These are phyloP conservation scores for Rosa persica DNA, from an alignment of 306 rosid species.

Conservation along the genomic window DNA sequence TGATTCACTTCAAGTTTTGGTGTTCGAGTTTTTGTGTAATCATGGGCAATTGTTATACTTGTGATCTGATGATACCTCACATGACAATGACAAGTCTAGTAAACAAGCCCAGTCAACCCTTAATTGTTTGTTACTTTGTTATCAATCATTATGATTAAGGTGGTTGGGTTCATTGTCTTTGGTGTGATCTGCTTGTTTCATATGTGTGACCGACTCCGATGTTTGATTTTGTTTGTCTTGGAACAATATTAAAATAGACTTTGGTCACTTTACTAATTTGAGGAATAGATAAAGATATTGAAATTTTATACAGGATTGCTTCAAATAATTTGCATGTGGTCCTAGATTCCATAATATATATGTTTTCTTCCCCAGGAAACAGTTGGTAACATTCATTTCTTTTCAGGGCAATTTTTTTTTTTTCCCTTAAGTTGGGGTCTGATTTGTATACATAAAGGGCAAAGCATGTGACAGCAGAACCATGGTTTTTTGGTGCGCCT, in stretches of 20 bases:
- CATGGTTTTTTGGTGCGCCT: background rate
- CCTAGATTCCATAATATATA: background rate
- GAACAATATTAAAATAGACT: background rate
- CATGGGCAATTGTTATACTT: background rate
- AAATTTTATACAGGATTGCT: background rate
- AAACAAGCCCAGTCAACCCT: background rate
- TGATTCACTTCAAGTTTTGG: background rate
- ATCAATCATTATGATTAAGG: background rate
- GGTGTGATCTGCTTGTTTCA: slow-evolving; percentile 1
- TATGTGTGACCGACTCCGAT: background rate
- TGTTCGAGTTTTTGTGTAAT: background rate
- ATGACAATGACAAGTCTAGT: background rate
- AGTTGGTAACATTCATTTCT: background rate
- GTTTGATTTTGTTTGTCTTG: background rate
- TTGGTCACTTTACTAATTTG: background rate
- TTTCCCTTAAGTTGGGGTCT: background rate
- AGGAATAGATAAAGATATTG: background rate
- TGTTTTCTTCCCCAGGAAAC: background rate
- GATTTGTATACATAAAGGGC: background rate
- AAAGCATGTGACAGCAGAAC: background rate
- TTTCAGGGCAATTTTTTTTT: background rate
- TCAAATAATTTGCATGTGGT: slow-evolving; percentile 15
- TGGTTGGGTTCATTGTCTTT: background rate
- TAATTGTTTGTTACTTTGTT: background rate
- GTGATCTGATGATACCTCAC: background rate